These are phyloP conservation scores for Aspergillus bombycis DNA, from an alignment of 2,329 filamentous ascomycete species.

Conservation along the genomic window DNA sequence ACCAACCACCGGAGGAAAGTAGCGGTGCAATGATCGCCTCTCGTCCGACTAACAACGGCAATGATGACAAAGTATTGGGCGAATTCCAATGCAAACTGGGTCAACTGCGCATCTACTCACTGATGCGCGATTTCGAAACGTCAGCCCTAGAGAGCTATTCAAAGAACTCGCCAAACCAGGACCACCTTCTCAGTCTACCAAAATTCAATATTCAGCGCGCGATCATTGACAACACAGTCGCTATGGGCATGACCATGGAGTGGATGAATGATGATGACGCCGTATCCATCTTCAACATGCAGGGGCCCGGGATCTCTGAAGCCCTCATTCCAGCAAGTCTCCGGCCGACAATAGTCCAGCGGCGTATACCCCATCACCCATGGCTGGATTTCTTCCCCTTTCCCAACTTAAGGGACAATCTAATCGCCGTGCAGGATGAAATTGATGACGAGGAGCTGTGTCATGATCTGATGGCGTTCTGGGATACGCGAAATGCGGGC, in stretches of 20 bases:
- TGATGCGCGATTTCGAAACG: neutral
- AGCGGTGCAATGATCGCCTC: neutral
- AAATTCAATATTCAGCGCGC: constrained; percentile 41
- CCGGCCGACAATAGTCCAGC: constrained; percentile 44
- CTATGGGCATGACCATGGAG: constrained; percentile 28
- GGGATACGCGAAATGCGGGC: constrained; percentile 20
- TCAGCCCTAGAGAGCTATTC: neutral
- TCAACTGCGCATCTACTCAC: neutral
- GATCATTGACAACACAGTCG: constrained; percentile 30
- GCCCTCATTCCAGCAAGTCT: constrained; percentile 27
- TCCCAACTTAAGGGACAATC: constrained; percentile 43
- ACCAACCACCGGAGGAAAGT: neutral
- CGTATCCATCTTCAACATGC: constrained; percentile 27
- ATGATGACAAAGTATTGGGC: neutral
- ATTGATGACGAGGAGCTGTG: constrained; percentile 33
- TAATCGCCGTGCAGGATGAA: constrained; percentile 32
- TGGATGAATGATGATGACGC: constrained; percentile 26
- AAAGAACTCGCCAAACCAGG: neutral
- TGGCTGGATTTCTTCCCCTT: constrained; percentile 37
- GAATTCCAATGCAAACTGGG: neutral
- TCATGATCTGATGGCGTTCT: constrained; percentile 42
- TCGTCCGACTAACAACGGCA: neutral
- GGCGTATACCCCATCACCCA: constrained; percentile 44
- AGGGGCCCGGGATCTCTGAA: neutral
- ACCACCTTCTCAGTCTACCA: constrained; percentile 35